phyloP scores from a whole-genome alignment of 257 asterid species.

The Pogostemon cablin region DNA sequence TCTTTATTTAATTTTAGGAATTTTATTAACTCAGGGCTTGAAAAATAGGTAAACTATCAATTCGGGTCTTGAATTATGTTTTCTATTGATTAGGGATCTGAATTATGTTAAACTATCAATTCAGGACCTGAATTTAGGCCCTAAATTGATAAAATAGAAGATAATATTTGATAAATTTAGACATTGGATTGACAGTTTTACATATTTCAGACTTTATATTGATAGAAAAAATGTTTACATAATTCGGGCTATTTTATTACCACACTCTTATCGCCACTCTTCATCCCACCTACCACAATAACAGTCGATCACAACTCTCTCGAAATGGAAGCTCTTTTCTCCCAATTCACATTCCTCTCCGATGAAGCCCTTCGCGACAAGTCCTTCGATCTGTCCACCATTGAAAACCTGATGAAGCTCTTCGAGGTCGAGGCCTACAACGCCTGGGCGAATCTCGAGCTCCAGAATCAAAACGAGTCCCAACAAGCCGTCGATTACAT shows the following conservation, averaged over 20 bases:
- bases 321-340: slow-evolving; percentile 75
- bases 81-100: too few species aligned
- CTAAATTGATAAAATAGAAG: too few species aligned
- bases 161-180: too few species aligned
- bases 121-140: too few species aligned
- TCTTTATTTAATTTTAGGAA: slow-evolving; percentile 14
- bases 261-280: neutral
- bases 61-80: too few species aligned
- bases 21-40: too few species aligned
- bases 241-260: too few species aligned
- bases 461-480: slow-evolving; percentile 48
- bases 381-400: slow-evolving; percentile 70
- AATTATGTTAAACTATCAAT: too few species aligned
- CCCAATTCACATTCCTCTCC: slow-evolving; percentile 67
- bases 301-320: neutral
- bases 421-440: slow-evolving; percentile 84
- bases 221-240: too few species aligned
- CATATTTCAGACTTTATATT: too few species aligned
- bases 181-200: too few species aligned
- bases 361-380: slow-evolving; percentile 66
- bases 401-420: slow-evolving; percentile 73
- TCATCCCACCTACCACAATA: neutral
- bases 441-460: slow-evolving; percentile 89
- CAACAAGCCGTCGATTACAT: slow-evolving; percentile 41
- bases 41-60: too few species aligned